Evolutionary conservation across 176 grass and related monocot genomes (phyloP), one percentile per base, ranked within the genome.

Genomic region (Triticum monococcum): DNA sequence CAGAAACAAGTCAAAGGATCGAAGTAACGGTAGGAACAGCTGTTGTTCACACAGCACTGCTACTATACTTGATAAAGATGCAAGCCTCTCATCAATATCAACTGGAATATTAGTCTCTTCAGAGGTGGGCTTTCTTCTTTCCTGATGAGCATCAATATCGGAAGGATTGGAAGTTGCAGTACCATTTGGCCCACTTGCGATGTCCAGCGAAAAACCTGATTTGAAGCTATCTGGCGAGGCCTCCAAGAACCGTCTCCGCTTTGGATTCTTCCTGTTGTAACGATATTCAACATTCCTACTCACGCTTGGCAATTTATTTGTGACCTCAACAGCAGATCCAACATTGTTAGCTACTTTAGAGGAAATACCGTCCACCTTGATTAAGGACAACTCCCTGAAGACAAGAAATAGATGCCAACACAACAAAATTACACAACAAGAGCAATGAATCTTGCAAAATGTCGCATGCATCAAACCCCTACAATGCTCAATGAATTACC

Each of bases 1-100:
- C 56, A 98, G 84, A 92, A 98, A 96, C 85, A 96, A 92, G 82
- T 98, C 96, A 84, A 98, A 96, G 54, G 96, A 90, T 80, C 96
- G 86, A 83, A 98, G 89, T 74, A 98, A 87, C 52, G 91, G 93
- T 73, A 98, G 86, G 88, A 98, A 98, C 78, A 98, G 65, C 59
- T 92, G 93, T 22, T 98, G 86, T 87, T 96, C 90, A 86, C 93
- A 98, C 82, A 98, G 91, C 64, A 96, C 80, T n/a, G 90, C 93
- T 78, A 98, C 93, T 94, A 92, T 98, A 87, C 85, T 87, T 64
- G 96, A 90, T 77, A 98, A 92, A 81, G 93, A 94, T 73, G 84
- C 77, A 84, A 96, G 82, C 65, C 90, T 86, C 68, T 90, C 90
- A 89, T 91, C 93, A 82, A 84, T 46, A 89, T 88, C 90, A 89